A percentile compares a stretch with the other conserved stretches of the same genome.
These are phyloP conservation scores for Endoconidiophora laricicola DNA, from an alignment of 2,329 filamentous ascomycete species.

Conservation along the genomic window DNA sequence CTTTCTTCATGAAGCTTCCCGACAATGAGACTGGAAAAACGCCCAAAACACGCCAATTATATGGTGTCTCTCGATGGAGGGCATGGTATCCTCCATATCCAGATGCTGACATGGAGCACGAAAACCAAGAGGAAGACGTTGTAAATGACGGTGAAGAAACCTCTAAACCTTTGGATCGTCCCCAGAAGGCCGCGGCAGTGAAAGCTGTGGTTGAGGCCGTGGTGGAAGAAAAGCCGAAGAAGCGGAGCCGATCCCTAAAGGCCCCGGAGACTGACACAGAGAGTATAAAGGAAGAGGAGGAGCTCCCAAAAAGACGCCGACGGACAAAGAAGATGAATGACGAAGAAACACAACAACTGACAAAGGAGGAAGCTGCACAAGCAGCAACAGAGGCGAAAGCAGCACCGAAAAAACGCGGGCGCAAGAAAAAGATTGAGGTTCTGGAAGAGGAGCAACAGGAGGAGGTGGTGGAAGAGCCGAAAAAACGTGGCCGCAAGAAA, in stretches of 20 bases:
- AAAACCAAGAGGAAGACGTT: background rate
- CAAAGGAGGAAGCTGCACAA: background rate
- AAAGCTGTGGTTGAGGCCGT: background rate
- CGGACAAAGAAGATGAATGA: background rate
- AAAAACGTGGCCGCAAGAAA: slow-evolving; percentile 4
- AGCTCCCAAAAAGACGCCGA: background rate
- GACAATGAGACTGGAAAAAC: slow-evolving; percentile 10
- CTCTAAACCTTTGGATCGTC: background rate
- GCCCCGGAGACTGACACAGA: background rate
- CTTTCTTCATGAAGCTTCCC: slow-evolving; percentile 7
- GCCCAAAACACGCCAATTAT: background rate
- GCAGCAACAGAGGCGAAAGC: background rate
- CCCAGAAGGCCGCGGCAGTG: background rate
- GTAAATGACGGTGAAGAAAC: background rate
- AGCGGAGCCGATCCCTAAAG: background rate
- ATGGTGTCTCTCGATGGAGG: slow-evolving; percentile 1
- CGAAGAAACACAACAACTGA: background rate
- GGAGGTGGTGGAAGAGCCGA: background rate
- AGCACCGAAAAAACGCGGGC: background rate
- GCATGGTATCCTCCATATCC: background rate
- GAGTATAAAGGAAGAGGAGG: background rate
- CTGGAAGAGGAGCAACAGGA: background rate
- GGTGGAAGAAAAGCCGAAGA: background rate
- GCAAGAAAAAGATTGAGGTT: background rate
- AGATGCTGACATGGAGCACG: background rate